phyloP scores from a whole-genome alignment of 176 grass and related monocot species.

The Avena insularis region DNA sequence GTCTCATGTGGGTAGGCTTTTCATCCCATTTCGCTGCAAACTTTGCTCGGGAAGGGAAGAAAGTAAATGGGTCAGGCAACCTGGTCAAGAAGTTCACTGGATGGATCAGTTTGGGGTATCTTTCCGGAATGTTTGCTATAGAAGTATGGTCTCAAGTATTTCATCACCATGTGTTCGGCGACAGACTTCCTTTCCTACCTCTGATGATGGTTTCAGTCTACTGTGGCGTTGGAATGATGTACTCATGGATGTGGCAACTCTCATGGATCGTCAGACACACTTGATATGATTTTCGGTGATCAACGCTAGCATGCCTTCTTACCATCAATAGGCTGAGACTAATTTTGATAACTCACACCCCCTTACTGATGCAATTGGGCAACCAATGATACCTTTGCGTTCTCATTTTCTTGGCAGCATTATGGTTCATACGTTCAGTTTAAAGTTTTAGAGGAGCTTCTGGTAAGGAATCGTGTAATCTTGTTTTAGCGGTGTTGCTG shows the following conservation, averaged over 20 bases:
- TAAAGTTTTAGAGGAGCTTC: background rate
- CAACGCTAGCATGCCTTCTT: background rate
- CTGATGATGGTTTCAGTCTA: slow-evolving; percentile 79
- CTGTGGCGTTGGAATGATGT: slow-evolving; percentile 80
- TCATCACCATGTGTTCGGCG: slow-evolving; percentile 66
- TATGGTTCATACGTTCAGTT: slow-evolving; percentile 12
- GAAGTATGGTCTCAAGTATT: slow-evolving; percentile 73
- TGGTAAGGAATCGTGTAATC: background rate
- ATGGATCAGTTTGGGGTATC: slow-evolving; percentile 57
- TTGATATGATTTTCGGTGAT: slow-evolving; percentile 36
- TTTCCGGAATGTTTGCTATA: slow-evolving; percentile 60
- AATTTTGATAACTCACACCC: background rate
- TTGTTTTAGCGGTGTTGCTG: background rate
- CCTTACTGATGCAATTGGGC: background rate
- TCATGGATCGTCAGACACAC: slow-evolving; percentile 58
- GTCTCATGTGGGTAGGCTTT: slow-evolving; percentile 79
- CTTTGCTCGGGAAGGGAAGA: slow-evolving; percentile 24
- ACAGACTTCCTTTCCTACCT: slow-evolving; percentile 80
- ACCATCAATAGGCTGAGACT: background rate
- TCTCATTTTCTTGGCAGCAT: background rate
- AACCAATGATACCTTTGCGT: background rate
- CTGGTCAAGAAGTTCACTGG: slow-evolving; percentile 54
- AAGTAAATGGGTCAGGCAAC: slow-evolving; percentile 28
- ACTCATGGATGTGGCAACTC: slow-evolving; percentile 92
- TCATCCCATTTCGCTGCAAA: slow-evolving; percentile 57